phyloP scores from a whole-genome alignment of 305 asterid genomes.

The Rubia tinctorum region DNA sequence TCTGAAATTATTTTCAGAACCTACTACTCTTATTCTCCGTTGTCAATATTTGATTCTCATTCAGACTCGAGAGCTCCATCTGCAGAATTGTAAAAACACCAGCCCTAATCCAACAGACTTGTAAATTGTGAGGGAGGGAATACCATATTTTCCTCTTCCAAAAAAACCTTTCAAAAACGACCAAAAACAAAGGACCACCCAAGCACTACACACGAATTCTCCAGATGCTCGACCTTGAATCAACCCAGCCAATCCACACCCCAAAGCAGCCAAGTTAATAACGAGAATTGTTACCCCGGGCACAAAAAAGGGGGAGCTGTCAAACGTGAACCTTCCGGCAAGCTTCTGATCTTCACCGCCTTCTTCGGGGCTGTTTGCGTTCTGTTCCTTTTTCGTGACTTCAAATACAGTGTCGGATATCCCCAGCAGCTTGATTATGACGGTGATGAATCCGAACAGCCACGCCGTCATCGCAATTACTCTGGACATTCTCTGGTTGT shows the following conservation, averaged over 20 bases:
- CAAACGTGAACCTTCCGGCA: constrained; percentile 33
- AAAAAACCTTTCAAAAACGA: constrained; percentile 31
- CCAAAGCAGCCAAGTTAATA: constrained; percentile 25
- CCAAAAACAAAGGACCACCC: constrained; percentile 28
- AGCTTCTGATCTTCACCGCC: background rate
- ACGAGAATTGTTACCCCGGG: constrained; percentile 28
- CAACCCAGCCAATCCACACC: constrained; percentile 11
- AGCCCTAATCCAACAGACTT: constrained; percentile 27
- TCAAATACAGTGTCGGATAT: constrained; percentile 27
- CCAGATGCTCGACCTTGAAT: constrained; percentile 13
- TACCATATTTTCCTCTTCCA: constrained; percentile 35
- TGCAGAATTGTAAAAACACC: constrained; percentile 21
- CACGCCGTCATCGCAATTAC: constrained; percentile 26
- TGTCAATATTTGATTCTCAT: background rate
- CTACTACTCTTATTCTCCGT: background rate
- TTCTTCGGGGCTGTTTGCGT: background rate
- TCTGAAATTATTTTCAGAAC: background rate
- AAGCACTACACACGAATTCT: constrained; percentile 23
- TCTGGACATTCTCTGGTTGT: constrained; percentile 32
- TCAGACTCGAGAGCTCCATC: background rate
- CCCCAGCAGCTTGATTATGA: constrained; percentile 20
- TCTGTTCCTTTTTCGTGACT: constrained; percentile 30
- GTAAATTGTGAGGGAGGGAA: constrained; percentile 27
- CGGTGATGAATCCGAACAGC: constrained; percentile 32
- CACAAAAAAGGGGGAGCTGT: constrained; percentile 27